These are phyloP conservation scores for Fonsecaea pugnacius DNA, from an alignment of 2,329 filamentous ascomycete species.

Conservation along the genomic window DNA sequence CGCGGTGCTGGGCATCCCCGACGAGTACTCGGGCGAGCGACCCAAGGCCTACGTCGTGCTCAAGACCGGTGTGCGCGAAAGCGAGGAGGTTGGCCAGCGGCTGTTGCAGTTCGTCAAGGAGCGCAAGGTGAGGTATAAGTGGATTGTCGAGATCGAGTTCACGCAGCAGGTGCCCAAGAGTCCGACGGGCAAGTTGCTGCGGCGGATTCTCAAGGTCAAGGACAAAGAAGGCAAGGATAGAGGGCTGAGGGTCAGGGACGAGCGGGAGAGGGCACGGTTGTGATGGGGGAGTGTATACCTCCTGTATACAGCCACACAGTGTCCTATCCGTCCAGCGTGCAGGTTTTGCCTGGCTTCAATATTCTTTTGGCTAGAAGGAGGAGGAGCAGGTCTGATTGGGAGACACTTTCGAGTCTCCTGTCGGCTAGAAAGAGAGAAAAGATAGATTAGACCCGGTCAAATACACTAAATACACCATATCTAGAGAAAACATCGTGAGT, in stretches of 20 bases:
- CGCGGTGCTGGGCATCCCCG: conserved; percentile 71
- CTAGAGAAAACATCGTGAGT: too few relatives aligned
- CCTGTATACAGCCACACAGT: neutral
- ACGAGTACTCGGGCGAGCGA: conserved; percentile 64
- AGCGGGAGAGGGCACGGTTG: conserved; percentile 63
- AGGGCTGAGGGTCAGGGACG: conserved; percentile 32
- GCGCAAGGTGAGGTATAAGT: conserved; percentile 42
- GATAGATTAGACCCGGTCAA: too few relatives aligned
- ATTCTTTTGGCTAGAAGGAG: too few relatives aligned
- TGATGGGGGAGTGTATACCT: neutral
- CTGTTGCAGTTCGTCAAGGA: conserved; percentile 36
- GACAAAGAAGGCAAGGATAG: conserved; percentile 38
- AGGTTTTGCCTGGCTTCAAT: too few relatives aligned
- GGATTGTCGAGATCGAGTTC: conserved; percentile 46
- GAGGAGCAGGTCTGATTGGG: too few relatives aligned
- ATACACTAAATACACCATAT: too few relatives aligned
- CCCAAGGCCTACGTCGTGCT: conserved; percentile 74
- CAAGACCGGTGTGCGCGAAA: conserved; percentile 70
- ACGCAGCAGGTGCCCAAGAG: conserved; percentile 68
- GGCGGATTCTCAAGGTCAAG: conserved; percentile 58
- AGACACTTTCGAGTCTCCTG: too few relatives aligned
- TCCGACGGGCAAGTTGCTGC: conserved; percentile 73
- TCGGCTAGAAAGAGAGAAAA: neutral
- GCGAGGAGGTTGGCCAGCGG: conserved; percentile 68
- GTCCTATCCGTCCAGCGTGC: too few relatives aligned